Percentiles rank a stretch among this genome's conserved stretches.
phyloP scores from a whole-genome alignment of 805 yeast genomes.

The Millerozyma acaciae region DNA sequence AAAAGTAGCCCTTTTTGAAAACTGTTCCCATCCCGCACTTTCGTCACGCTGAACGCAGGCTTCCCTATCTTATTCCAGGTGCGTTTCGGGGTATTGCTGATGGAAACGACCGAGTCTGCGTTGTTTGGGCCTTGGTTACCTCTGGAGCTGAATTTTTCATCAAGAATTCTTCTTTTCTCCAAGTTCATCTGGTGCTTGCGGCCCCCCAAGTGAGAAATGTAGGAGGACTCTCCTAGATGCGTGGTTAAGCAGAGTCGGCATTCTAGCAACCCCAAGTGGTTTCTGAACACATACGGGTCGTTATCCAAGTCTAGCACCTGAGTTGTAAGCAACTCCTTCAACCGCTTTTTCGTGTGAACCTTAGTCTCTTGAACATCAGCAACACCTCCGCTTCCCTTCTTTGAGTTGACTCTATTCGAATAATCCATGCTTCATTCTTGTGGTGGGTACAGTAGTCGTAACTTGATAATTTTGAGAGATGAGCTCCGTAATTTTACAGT shows the following conservation, averaged over 20 bases:
- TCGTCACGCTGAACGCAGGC: conserved; percentile 67
- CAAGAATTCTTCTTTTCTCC: conserved; percentile 48
- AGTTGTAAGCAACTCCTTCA: conserved; percentile 55
- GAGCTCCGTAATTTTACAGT: conserved; percentile 4
- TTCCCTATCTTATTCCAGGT: conserved; percentile 60
- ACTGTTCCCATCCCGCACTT: conserved; percentile 60
- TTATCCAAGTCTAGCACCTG: conserved; percentile 50
- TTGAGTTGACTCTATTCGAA: conserved; percentile 84
- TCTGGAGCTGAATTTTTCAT: conserved; percentile 28
- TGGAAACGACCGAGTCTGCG: conserved; percentile 22
- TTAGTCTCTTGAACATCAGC: conserved; percentile 72
- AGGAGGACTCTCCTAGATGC: conserved; percentile 77
- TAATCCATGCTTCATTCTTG: no score
- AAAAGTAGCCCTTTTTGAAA: conserved; percentile 63
- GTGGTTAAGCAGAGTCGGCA: conserved; percentile 82
- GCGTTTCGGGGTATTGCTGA: conserved; percentile 40
- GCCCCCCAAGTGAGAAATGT: conserved; percentile 81
- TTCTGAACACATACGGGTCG: conserved; percentile 82
- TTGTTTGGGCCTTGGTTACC: conserved; percentile 8
- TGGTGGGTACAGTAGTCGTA: no score
- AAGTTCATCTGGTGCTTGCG: conserved; percentile 75
- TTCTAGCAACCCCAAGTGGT: conserved; percentile 79
- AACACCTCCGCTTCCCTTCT: conserved; percentile 86
- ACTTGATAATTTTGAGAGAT: conserved; percentile 1
- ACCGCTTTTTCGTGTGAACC: conserved; percentile 62